Evolutionary conservation across 176 grass and related monocot species (phyloP), one percentile per base, ranked within the genome.

Genomic region (Aegilops tauschii): DNA sequence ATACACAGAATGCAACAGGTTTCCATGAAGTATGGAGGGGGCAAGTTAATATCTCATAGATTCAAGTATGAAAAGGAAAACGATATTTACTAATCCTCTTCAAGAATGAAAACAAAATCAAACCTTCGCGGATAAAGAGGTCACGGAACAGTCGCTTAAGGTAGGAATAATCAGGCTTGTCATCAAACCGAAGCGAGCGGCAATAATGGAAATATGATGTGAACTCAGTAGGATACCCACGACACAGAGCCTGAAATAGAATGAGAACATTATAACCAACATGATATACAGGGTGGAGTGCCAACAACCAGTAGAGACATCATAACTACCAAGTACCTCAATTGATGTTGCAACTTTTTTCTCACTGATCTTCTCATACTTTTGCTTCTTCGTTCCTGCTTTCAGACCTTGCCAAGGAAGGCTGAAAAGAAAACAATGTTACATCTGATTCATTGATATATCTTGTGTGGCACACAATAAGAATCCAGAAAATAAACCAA

Each of bases 391-490:
- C 28, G 94, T 99, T 83, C 94, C 97, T 73, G 94, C 97, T 97
- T 99, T 94, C 83, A 99, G 83, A 89, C 97, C 97, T 77, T 99
- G 97, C 97, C 97, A 99, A 80, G 97, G 97, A 77, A 99, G 97
- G 73, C 94, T 99, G 73, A 29, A 78, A 69, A 44, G 52, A 87
- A 80, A 59, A 86, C n/a, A 82, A 85, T 73, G 62, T 58, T 85
- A 84, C 52, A 39, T 32, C n/a, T 37, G 35, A 85, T 69, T 40
- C 54, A 79, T 54, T 18, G n/a, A 37, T 59, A 21, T 58, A 18
- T 8, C 16, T 18, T 31, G 8, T 4, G 78, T 18, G 30, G 54
- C 16, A 78, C 16, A 81, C 18, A 77, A 34, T 54, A 83, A 78
- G 12, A 8, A 35, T 68, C 44, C 78, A 89, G 40, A 37, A 18